Evolutionary conservation across 164 flowering plant genomes (phyloP), one percentile per base, ranked within the genome.

Genomic region (Amborella trichopoda): DNA sequence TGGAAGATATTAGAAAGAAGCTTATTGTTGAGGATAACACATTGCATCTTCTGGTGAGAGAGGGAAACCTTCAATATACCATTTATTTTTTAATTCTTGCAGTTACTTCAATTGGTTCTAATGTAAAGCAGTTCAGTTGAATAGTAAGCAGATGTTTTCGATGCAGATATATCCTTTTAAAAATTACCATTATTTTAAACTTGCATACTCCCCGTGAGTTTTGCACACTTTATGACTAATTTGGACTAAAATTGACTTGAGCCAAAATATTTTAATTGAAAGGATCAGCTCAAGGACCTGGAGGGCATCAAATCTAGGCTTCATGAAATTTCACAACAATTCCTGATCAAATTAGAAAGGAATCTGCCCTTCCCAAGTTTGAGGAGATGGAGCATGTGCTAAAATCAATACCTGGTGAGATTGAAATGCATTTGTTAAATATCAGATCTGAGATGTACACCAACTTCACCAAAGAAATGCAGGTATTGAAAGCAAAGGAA

Each of bases 251-350:
- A 11, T 32, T 10, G n/a, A 32, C 36, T n/a, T n/a, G n/a, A 32
- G 36, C n/a, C 13, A n/a, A 32, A 11, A 11, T 11, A 32, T 11
- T 32, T 32, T 11, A 8, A 32, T n/a, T 1, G n/a, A n/a, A n/a
- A n/a, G n/a, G n/a, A n/a, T n/a, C 66, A 91, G 94, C 70, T 49
- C 50, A 83, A 83, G 63, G 83, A 74, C 50, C 80, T 75, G 52
- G 90, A 82, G 54, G 86, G 72, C 45, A 54, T 73, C 53, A 84
- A 77, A 76, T 55, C 62, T 24, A 65, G 66, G 54, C 43, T 84
- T 52, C 78, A 69, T 45, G 71, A 45, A 66, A 64, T 58, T 50
- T 87, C 25, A 82, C 69, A 48, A 68, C 69, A 23, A 43, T 91
- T 48, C 62, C 66, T 28, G 80, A 77, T 44, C 69, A 73, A 58